Conservation (phyloP, 768 basidiomycete species). For the Myochromella boudieri region DNA sequence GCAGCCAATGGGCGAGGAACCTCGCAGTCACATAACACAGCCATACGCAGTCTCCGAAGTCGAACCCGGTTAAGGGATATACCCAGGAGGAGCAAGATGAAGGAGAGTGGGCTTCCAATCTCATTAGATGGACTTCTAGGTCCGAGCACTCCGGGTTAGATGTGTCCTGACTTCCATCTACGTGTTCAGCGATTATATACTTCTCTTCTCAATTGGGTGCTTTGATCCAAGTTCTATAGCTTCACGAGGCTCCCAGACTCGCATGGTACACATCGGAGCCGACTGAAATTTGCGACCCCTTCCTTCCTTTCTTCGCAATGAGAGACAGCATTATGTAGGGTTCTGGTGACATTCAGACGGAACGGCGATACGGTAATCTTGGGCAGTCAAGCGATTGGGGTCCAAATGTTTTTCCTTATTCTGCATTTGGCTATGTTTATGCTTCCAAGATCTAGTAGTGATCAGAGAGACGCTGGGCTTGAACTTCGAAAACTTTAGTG, state of each 20-base stretch:
- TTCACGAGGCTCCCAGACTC: too few relatives aligned
- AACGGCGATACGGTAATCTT: constrained; percentile 5
- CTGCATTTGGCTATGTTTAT: background rate
- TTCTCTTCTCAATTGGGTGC: too few relatives aligned
- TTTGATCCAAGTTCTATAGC: too few relatives aligned
- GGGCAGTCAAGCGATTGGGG: constrained; percentile 1
- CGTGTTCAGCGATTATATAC: too few relatives aligned
- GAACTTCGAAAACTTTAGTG: background rate
- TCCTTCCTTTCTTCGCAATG: too few relatives aligned
- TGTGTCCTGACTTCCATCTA: too few relatives aligned
- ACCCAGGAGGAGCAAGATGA: background rate
- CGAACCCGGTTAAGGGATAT: background rate
- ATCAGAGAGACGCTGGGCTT: background rate
- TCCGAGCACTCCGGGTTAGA: too few relatives aligned
- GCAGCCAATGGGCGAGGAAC: constrained; percentile 3
- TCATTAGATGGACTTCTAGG: too few relatives aligned
- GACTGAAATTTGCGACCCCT: too few relatives aligned
- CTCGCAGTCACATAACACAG: background rate
- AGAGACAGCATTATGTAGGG: too few relatives aligned
- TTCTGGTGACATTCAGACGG: constrained; percentile 15
- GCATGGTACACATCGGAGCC: too few relatives aligned
- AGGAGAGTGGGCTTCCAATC: constrained; percentile 1
- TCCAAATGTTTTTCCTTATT: background rate
- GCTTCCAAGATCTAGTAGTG: constrained; percentile 3
- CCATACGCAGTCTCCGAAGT: background rate